phyloP scores from a whole-genome alignment of 73 alveolate species.

The Symbiodinium natans region DNA sequence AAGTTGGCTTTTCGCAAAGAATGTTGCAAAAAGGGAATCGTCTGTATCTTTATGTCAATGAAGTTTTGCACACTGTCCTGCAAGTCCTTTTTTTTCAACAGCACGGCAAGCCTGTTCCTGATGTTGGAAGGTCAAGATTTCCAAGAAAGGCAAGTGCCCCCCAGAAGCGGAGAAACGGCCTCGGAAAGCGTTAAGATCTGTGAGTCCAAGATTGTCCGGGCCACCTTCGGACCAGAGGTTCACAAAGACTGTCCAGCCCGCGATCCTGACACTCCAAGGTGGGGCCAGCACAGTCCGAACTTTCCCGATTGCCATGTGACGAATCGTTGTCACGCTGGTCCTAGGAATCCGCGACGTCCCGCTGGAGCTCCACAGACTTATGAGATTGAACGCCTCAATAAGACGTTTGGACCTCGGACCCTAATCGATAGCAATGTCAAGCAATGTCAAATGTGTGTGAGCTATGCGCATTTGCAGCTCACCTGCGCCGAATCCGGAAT shows the following conservation, averaged over 20 bases:
- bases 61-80: not conserved
- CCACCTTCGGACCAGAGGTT: slow-evolving; percentile 84
- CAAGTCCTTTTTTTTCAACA: slow-evolving; percentile 78
- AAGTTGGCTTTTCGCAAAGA: slow-evolving; percentile 3
- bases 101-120: slow-evolving; percentile 90
- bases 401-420: slow-evolving; percentile 13
- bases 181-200: not conserved
- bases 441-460: too few relatives aligned
- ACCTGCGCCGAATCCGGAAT: too few relatives aligned
- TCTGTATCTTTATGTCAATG: not conserved
- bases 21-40: not conserved
- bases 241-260: slow-evolving; percentile 33
- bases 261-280: not conserved
- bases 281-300: too few relatives aligned
- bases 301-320: too few relatives aligned
- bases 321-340: not conserved
- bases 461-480: too few relatives aligned
- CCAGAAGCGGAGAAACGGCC: not conserved
- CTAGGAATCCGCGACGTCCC: slow-evolving; percentile 85
- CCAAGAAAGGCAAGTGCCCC: slow-evolving; percentile 47
- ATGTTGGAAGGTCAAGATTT: slow-evolving; percentile 79
- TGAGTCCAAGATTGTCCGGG: not conserved
- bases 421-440: too few relatives aligned
- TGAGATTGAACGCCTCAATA: slow-evolving; percentile 90
- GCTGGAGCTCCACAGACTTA: slow-evolving; percentile 65